These are phyloP conservation scores for Diaporthe humulicola DNA, from an alignment of 2,329 filamentous ascomycete genomes.

Conservation along the genomic window DNA sequence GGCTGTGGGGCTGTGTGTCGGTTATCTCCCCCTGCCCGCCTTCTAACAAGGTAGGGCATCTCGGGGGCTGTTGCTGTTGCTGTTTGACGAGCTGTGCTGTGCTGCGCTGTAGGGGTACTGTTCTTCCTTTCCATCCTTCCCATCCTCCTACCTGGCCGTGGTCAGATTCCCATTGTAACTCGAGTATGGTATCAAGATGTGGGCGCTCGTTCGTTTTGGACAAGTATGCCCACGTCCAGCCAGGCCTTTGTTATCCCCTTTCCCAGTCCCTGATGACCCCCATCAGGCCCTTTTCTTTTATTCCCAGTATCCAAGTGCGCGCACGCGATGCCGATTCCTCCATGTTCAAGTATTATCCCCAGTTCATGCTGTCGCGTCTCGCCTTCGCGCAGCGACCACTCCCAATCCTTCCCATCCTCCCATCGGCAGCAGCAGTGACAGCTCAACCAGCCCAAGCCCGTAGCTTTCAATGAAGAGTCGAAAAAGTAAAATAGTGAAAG, in stretches of 20 bases:
- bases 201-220: neutral
- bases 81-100: conserved; percentile 3
- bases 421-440: neutral
- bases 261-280: neutral
- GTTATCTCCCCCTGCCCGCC: neutral
- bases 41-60: neutral
- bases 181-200: neutral
- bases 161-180: neutral
- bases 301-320: conserved; percentile 20
- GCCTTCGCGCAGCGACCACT: neutral
- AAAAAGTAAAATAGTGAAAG: neutral
- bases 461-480: neutral
- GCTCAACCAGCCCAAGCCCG: neutral
- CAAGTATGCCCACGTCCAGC: neutral
- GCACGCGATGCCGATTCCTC: neutral
- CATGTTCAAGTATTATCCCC: neutral
- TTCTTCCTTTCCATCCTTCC: neutral
- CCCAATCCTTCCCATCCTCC: neutral
- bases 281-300: neutral
- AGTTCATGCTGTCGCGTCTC: neutral
- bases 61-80: neutral
- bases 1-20: neutral
- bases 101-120: conserved; percentile 7
- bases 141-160: neutral
- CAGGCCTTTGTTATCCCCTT: neutral